phyloP scores from a whole-genome alignment of 495 filamentous ascomycete species.

The Aspergillus diversus region DNA sequence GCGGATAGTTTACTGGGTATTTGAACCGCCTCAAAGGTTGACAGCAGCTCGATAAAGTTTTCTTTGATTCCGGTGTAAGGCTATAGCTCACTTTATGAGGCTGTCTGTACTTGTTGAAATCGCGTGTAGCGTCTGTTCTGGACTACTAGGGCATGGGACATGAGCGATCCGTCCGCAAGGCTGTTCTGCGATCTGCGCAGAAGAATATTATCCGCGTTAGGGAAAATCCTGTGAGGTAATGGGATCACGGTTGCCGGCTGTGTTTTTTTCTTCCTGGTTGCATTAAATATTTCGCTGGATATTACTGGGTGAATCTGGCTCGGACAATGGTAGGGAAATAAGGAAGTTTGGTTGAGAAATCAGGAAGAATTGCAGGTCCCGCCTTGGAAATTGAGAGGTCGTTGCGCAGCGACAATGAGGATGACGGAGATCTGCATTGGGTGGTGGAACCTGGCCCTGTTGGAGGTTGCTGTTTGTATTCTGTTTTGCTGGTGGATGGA shows the following conservation, averaged over 20 bases:
- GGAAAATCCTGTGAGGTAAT: neutral
- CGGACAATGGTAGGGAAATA: too few species aligned
- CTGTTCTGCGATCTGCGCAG: neutral
- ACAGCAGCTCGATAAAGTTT: constrained; percentile 2
- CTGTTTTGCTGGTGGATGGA: neutral
- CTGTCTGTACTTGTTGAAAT: neutral
- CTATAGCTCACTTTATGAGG: neutral
- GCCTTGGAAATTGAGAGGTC: constrained; percentile 28
- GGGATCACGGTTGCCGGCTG: neutral
- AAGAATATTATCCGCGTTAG: neutral
- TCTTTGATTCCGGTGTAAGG: neutral
- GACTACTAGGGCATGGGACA: neutral
- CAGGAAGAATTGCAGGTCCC: constrained; percentile 21
- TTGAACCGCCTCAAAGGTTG: neutral
- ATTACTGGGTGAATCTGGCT: constrained; percentile 2
- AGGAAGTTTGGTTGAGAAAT: neutral
- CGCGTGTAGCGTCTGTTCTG: neutral
- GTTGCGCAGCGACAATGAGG: constrained; percentile 24
- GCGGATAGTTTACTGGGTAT: constrained; percentile 10
- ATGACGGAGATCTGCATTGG: constrained; percentile 32
- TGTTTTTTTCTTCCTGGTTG: too few species aligned
- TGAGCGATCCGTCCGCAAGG: neutral
- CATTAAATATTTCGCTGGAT: too few species aligned
- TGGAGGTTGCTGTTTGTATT: neutral
- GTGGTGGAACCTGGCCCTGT: constrained; percentile 1